Base-by-base conservation (phyloP, 768 basidiomycete species). In the Hygrophorus pudorinus region DNA sequence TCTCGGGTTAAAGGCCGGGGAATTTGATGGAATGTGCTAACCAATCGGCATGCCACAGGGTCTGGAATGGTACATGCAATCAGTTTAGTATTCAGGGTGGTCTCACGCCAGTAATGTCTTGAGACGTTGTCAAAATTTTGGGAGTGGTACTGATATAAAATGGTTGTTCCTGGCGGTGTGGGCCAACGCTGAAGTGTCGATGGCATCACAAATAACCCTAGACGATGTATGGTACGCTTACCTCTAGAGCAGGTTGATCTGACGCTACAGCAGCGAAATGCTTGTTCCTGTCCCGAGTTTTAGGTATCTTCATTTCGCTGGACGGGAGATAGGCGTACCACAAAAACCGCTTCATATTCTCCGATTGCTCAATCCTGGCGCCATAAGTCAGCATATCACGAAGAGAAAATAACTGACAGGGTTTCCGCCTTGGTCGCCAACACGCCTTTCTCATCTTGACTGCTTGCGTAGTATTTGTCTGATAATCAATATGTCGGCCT, bases 1-100 rank as follows among this genome's bases (percentile, higher is more conserved):
- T 5, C n/a, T n/a, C 24, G 24, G 32, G 27, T 38, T 11, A 38
- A n/a, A 14, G 8, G 3, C 14, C 13, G 36, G 24, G 5, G 7
- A 16, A 20, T 37, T 17, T 1, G 16, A 28, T 20, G n/a, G 30
- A 35, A 40, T 45, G 36, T 13, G 53, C 65, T 36, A 46, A 74
- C 80, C 81, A 41, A 84, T 76, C 20, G 81, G 81, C 79, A 84
- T 81, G 3, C 81, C 81, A 75, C 79, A 83, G 11, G 81, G 59
- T 5, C 80, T 81, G 40, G 33, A 31, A 20, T 9, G 41, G n/a
- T 5, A 13, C 24, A 7, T 24, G 24, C 7, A 24, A 24, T 24
- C 24, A 24, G 24, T 24, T 35, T 32, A 48, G 35, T 32, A 41
- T 1, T 28, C 21, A 20, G 21, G 27, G 33, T 47, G 32, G 12